These are phyloP conservation scores for Dothidotthia symphoricarpi DNA, from an alignment of 2,329 filamentous ascomycete species.

Conservation along the genomic window DNA sequence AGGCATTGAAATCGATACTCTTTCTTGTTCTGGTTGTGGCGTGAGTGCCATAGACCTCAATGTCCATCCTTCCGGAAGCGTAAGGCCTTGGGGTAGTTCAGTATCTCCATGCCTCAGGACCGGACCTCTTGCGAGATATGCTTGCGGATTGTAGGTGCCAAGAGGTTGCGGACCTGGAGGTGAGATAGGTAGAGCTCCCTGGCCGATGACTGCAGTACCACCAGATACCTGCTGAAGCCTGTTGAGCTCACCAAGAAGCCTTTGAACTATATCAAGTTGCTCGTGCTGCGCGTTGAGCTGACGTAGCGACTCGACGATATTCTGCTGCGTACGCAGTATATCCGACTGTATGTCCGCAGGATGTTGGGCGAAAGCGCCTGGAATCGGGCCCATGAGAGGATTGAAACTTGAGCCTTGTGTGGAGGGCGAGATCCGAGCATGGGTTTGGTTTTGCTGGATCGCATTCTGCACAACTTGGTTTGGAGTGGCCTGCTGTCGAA, in stretches of 20 bases:
- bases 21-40: constrained; percentile 16
- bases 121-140: constrained; percentile 34
- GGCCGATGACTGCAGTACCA: constrained; percentile 19
- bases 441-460: constrained; percentile 17
- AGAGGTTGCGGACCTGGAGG: constrained; percentile 23
- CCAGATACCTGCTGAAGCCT: constrained; percentile 34
- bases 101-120: constrained; percentile 36
- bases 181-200: constrained; percentile 27
- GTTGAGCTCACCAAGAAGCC: constrained; percentile 34
- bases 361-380: constrained; percentile 26
- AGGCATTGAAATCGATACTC: constrained; percentile 3
- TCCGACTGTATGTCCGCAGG: constrained; percentile 38
- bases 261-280: constrained; percentile 36
- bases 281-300: constrained; percentile 35
- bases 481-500: constrained; percentile 23
- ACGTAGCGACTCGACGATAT: constrained; percentile 38
- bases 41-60: constrained; percentile 33
- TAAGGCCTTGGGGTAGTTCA: constrained; percentile 36
- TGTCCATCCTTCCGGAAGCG: constrained; percentile 41
- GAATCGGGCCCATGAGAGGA: constrained; percentile 13
- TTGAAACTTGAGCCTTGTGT: constrained; percentile 8
- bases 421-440: constrained; percentile 8
- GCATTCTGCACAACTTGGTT: constrained; percentile 25
- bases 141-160: constrained; percentile 27
- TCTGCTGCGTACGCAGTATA: constrained; percentile 39